Percentiles rank a stretch among this genome's conserved stretches.
Evolutionary conservation across 768 basidiomycete genomes (phyloP).

Genomic region (Trametes cinnabarina): DNA sequence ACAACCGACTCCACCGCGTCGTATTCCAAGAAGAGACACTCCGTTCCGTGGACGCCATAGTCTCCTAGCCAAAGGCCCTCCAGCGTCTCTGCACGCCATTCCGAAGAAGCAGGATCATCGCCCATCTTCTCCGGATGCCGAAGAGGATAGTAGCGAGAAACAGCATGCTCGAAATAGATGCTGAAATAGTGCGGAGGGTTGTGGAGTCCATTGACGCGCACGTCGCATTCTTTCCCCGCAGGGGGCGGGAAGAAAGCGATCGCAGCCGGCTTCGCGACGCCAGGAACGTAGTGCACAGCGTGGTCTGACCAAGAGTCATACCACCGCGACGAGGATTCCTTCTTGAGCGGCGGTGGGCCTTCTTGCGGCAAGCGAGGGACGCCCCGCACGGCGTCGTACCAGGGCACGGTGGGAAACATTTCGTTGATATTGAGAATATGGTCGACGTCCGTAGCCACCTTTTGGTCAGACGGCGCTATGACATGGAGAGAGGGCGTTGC

Average conservation of each 20-base stretch:
- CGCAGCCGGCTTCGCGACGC: conserved; percentile 15
- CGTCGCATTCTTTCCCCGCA: not conserved
- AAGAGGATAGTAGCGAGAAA: conserved; percentile 22
- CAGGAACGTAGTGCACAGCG: not conserved
- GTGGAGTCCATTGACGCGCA: conserved; percentile 11
- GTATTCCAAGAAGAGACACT: conserved; percentile 22
- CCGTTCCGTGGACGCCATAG: conserved; percentile 24
- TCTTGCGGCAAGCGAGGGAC: conserved; percentile 14
- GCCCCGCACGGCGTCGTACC: conserved; percentile 20
- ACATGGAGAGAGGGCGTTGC: conserved; percentile 19
- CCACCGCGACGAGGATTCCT: no score
- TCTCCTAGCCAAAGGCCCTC: conserved; percentile 29
- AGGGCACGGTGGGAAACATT: conserved; percentile 11
- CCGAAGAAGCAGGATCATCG: conserved; percentile 6
- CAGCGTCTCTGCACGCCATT: conserved; percentile 18
- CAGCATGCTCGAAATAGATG: not conserved
- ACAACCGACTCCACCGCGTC: conserved; percentile 2
- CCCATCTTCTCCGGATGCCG: not conserved
- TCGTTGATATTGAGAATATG: not conserved
- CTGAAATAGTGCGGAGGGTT: conserved; percentile 1
- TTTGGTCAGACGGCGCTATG: conserved; percentile 10
- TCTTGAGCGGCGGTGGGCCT: conserved; percentile 1
- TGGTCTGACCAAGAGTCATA: not conserved
- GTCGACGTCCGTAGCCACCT: not conserved
- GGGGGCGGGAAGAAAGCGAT: conserved; percentile 14